Evolutionary conservation across 2,329 filamentous ascomycete genomes (phyloP).

Genomic region (Thermomyces lanuginosus): DNA sequence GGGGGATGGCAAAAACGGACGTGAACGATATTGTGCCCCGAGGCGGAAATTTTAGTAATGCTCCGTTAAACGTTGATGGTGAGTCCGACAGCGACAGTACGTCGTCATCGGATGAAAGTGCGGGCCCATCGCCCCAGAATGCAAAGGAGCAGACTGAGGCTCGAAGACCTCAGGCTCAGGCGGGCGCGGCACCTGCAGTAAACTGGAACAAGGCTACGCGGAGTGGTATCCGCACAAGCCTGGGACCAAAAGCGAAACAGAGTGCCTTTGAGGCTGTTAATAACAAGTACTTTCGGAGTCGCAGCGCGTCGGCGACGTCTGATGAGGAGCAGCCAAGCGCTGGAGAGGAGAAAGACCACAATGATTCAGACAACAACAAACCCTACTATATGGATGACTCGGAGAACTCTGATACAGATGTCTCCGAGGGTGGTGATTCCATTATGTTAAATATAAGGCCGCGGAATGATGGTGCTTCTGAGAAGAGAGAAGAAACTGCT

Average conservation of each 20-base stretch:
- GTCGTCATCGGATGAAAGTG: slow-evolving; percentile 14
- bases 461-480: slow-evolving; percentile 6
- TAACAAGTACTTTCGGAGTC: slow-evolving; percentile 21
- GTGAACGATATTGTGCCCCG: slow-evolving; percentile 22
- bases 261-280: slow-evolving; percentile 21
- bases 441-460: slow-evolving; percentile 28
- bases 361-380: slow-evolving; percentile 2
- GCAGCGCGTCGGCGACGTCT: slow-evolving; percentile 17
- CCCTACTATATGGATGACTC: slow-evolving; percentile 12
- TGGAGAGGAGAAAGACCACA: slow-evolving; percentile 2
- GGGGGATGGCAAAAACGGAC: slow-evolving; percentile 10
- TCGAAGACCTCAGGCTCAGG: slow-evolving; percentile 11
- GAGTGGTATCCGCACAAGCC: slow-evolving; percentile 26
- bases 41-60: slow-evolving; percentile 19
- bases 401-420: slow-evolving; percentile 13
- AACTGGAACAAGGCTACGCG: slow-evolving; percentile 32
- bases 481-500: not conserved
- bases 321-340: slow-evolving; percentile 7
- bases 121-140: slow-evolving; percentile 8
- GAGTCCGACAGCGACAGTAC: slow-evolving; percentile 9
- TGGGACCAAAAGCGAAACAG: slow-evolving; percentile 12
- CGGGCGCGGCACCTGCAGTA: slow-evolving; percentile 16
- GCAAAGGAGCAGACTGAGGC: slow-evolving; percentile 5
- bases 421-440: slow-evolving; percentile 23
- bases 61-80: slow-evolving; percentile 17